Evolutionary conservation across 805 yeast genomes (phyloP).

Genomic region (Yamadazyma scolyti): DNA sequence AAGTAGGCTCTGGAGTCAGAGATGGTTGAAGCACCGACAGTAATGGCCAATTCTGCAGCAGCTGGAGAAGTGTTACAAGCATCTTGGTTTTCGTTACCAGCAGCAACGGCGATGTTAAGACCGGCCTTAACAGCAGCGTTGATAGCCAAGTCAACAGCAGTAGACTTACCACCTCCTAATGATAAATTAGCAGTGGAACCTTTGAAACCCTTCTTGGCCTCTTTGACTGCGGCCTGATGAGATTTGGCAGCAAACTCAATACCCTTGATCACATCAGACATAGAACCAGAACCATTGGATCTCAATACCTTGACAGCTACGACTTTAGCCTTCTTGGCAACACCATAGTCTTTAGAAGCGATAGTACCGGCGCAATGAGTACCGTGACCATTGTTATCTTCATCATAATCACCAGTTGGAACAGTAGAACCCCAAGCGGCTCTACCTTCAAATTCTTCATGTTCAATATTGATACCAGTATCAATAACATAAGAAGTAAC

Average conservation of each 20-base stretch:
- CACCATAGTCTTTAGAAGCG: conserved; percentile 76
- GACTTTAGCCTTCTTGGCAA: conserved; percentile 73
- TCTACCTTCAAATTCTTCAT: conserved; percentile 78
- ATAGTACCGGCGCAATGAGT: conserved; percentile 97
- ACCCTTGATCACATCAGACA: conserved; percentile 83
- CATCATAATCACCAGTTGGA: conserved; percentile 64
- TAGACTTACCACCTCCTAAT: conserved; percentile 88
- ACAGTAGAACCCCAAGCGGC: conserved; percentile 84
- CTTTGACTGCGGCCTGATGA: conserved; percentile 53
- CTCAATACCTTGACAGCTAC: conserved; percentile 83
- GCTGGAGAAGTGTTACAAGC: conserved; percentile 95
- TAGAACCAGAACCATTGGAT: conserved; percentile 78
- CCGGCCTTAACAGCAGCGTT: conserved; percentile 89
- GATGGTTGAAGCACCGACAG: conserved; percentile 93
- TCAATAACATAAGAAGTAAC: conserved; percentile 86
- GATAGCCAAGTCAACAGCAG: conserved; percentile 81
- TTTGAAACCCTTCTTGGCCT: conserved; percentile 61
- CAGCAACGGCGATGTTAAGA: conserved; percentile 91
- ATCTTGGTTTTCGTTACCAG: conserved; percentile 91
- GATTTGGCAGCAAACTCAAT: conserved; percentile 79
- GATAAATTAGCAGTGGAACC: conserved; percentile 93
- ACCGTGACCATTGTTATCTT: conserved; percentile 92
- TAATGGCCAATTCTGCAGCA: conserved; percentile 74
- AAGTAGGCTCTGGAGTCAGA: conserved; percentile 90
- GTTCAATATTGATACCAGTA: conserved; percentile 78